Evolutionary conservation across 2,329 filamentous ascomycete species (phyloP), one percentile per base, ranked within the genome.

Genomic region (Acephala macrosclerotiorum): DNA sequence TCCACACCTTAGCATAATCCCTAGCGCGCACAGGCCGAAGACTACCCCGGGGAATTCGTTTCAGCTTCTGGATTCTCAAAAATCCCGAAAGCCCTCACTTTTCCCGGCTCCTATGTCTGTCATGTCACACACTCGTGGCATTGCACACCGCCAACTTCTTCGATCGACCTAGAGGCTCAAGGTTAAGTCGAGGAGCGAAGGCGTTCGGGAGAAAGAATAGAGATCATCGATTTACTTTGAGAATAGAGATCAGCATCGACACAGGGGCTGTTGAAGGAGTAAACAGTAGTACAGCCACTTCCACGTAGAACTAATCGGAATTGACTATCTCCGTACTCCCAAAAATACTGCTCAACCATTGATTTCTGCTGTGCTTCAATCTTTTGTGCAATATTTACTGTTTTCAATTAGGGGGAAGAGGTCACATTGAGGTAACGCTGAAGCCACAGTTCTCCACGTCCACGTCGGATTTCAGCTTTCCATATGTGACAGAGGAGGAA

Each of bases 81-180:
- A 25, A 18, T n/a, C 12, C 25, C 26, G 16, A 35, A n/a, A 22
- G n/a, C 25, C 18, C n/a, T 45, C 40, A 47, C 35, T 12, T 35
- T 45, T 22, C 18, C 25, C 20, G 16, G 51, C n/a, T 26, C 33
- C 29, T 56, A 47, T 18, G 2, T 61, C 40, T 59, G 58, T 64
- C 65, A 64, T 40, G 61, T 66, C 16, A n/a, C 61, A 66, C 61
- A 18, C n/a, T 51, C 2, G 61, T 60, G 35, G 60, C n/a, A 66
- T n/a, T n/a, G n/a, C n/a, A n/a, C n/a, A n/a, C 11, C 11, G 7
- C 45, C 45, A 11, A 11, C 20, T 16, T n/a, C 11, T 4, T 49
- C 20, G 45, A 22, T 7, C 2, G 12, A 49, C n/a, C 2, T 49
- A 12, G 7, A 49, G 12, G 3, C 20, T 25, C 20, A 20, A 49